phyloP scores from a whole-genome alignment of 2,329 filamentous ascomycete species.

The Trichophaea hybrida region DNA sequence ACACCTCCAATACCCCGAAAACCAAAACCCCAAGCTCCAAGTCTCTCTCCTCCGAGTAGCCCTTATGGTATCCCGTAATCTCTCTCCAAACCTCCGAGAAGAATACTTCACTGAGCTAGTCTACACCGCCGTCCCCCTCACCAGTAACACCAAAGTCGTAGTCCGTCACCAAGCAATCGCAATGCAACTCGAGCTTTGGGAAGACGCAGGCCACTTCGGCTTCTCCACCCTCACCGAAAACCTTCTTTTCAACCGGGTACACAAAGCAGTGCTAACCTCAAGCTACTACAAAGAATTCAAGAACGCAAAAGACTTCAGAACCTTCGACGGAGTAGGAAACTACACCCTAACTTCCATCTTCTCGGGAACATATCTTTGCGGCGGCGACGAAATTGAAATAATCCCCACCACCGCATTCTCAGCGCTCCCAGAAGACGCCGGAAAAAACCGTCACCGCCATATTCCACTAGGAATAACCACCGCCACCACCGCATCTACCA shows the following conservation, averaged over 20 bases:
- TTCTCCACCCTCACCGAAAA: slow-evolving; percentile 22
- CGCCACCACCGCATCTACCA: background rate
- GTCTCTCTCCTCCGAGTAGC: slow-evolving; percentile 22
- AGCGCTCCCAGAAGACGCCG: background rate
- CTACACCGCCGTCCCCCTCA: slow-evolving; percentile 22
- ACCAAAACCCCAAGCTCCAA: slow-evolving; percentile 16
- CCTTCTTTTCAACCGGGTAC: slow-evolving; percentile 20
- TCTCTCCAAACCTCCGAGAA: slow-evolving; percentile 19
- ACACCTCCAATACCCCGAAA: slow-evolving; percentile 11
- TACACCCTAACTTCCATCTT: slow-evolving; percentile 23
- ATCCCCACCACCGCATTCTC: slow-evolving; percentile 8
- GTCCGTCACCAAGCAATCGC: slow-evolving; percentile 41
- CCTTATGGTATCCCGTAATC: slow-evolving; percentile 21
- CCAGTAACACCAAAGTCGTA: slow-evolving; percentile 37
- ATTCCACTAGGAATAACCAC: background rate
- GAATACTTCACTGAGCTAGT: slow-evolving; percentile 31
- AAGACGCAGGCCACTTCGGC: slow-evolving; percentile 22
- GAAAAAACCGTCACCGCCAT: background rate
- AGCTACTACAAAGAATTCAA: slow-evolving; percentile 23
- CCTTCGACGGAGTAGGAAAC: slow-evolving; percentile 23
- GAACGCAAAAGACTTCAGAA: slow-evolving; percentile 18
- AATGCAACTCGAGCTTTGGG: slow-evolving; percentile 33
- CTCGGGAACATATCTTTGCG: slow-evolving; percentile 22
- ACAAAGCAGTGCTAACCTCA: slow-evolving; percentile 21
- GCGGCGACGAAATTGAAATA: slow-evolving; percentile 20